Base-by-base conservation (phyloP, 306 rosid genomes). In the Rosa persica region DNA sequence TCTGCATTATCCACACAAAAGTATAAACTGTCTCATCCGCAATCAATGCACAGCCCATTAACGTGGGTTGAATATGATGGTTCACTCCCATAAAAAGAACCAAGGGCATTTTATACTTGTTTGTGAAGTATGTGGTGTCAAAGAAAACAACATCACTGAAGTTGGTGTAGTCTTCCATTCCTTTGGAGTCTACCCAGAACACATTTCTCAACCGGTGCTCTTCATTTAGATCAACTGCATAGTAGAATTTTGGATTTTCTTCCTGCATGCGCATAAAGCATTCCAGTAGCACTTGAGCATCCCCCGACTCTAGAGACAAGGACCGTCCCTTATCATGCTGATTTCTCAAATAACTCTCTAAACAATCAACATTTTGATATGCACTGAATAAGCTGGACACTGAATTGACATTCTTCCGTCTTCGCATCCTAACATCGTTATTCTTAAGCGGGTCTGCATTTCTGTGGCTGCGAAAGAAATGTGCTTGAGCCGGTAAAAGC, bases 151-250 rank as follows among this genome's bases (percentile, higher is more conserved):
- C 83, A 48, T 80, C 83, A 44, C 72, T 22, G 65, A 80, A 80
- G 74, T 74, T 73, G 36, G 75, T 40, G 39, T 74, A 80, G 57
- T 80, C 83, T 74, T 80, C 79, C 70, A 80, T 80, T 55, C 79
- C 83, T 67, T 80, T 80, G 70, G 79, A 68, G 68, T 80, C 79
- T 15, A 80, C 79, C 83, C 79, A 80, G 49, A 80, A 80, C 23
- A 74, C 75, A 67, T 80, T 80, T 66, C 83, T 74, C 83, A 80
- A 54, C 36, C 70, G 57, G 47, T 80, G 83, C 74, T 80, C 79
- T 80, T 80, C 83, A 43, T 80, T 80, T 15, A 80, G 69, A 66
- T 80, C 83, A 22, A 80, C 75, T 49, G 83, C 83, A 42, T 80
- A 80, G 75, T 51, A 80, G 83, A 80, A 80, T 30, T 80, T 80